Base-by-base conservation (phyloP, 306 rosid species). In the Lablab purpureus region DNA sequence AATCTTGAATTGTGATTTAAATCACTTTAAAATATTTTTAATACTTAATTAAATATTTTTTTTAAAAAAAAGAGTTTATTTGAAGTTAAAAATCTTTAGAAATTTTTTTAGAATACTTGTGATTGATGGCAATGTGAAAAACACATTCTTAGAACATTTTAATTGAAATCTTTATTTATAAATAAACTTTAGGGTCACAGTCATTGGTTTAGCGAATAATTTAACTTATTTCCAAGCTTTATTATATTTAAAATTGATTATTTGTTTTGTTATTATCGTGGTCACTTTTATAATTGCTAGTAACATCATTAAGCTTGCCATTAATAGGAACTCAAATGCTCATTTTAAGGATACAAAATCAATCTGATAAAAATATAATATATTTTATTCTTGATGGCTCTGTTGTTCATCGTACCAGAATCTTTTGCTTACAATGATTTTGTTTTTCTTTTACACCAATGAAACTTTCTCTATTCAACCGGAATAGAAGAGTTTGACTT, bases 291-390 rank as follows among this genome's bases (percentile, higher is more conserved):
- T 63, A 41, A 67, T 81, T 74, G 71, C 55, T 30, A 6, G 8
- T 15, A 27, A 25, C 59, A 76, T 82, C 65, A 82, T 82, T 82
- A 62, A 70, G 73, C 71, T 77, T 71, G 86, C 59, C 75, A 62
- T 32, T 34, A 58, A 60, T 27, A 15, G 50, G 21, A 67, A 82
- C 73, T 30, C 10, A 51, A 23, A 21, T 82, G 82, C 79, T 43
- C 54, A 77, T 52, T 63, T 82, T 82, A 82, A 82, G 86, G 86
- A 71, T 71, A 23, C 82, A 82, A 32, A n/a, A 50, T 71, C 27
- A 28, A 64, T 49, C 28, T 71, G 73, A 71, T 71, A 37, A 70
- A 63, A 71, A 76, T 7, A 59, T 32, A 23, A 34, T 68, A 76
- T 70, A 15, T 28, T 41, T 77, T 36, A 66, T 76, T 56, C 71